Evolutionary conservation across 176 grass and related monocot genomes (phyloP), one percentile per base, ranked within the genome.

Genomic region (Triticum dicoccoides): DNA sequence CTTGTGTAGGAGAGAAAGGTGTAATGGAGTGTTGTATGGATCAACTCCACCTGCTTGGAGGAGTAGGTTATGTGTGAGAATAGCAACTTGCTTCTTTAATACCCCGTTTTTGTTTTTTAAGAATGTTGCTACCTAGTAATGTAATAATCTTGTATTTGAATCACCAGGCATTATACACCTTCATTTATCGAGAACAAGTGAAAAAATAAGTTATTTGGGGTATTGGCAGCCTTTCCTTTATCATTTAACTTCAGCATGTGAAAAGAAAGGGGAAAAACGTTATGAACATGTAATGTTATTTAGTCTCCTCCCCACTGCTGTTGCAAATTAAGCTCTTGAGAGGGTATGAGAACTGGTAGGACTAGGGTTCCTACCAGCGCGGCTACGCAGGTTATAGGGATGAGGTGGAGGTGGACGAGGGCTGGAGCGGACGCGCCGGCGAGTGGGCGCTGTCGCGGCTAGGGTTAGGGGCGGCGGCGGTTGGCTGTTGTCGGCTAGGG

Each of bases 21-120:
- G 73, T 30, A 30, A 42, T 17, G 14, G 42, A 52, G 23, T 76
- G 14, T 9, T 76, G 24, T 76, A 51, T 76, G 24, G 24, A 52
- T 76, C 73, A 10, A 76, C 3, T 51, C 73, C 73, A 51, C 24
- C 14, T 76, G 17, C 23, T 3, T 74, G 71, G 8, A 76, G 13
- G 73, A 76, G 73, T 51, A 18, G 44, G 44, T 8, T 76, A 10
- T 18, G 44, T 25, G 25, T 51, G 24, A 52, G 27, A 30, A 52
- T 32, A 76, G 47, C 73, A 76, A 75, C 42, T 75, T 76, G 44
- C 24, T 76, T 23, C 71, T 75, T 75, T 49, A 49, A 17, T 51
- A 17, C 54, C 18, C 54, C 2, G 54, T 58, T 7, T 1, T 76
- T 76, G 72, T 52, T 42, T n/a, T 76, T 51, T 15, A 51, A 51